These are phyloP conservation scores for Alternaria dauci DNA, from an alignment of 2,329 filamentous ascomycete genomes.

Conservation along the genomic window DNA sequence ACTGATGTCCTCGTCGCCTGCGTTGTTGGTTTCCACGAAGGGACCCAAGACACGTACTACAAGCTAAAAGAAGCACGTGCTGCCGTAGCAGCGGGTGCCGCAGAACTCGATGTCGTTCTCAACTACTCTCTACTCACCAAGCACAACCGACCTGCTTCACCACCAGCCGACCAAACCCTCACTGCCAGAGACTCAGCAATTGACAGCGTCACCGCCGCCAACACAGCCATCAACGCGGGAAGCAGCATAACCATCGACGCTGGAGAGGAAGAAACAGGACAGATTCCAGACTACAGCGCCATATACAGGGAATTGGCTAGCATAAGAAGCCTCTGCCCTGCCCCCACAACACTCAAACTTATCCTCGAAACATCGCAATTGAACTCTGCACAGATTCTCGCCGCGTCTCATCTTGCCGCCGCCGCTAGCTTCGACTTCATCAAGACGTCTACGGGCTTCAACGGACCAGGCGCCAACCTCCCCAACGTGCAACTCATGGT, in stretches of 20 bases:
- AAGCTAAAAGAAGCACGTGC: slow-evolving; percentile 62
- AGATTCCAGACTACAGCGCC: slow-evolving; percentile 54
- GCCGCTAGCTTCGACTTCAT: slow-evolving; percentile 66
- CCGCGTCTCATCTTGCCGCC: slow-evolving; percentile 61
- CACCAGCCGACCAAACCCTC: slow-evolving; percentile 12
- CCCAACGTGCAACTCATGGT: slow-evolving; percentile 65
- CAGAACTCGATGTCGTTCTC: slow-evolving; percentile 67
- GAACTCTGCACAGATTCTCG: slow-evolving; percentile 59
- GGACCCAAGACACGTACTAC: slow-evolving; percentile 60
- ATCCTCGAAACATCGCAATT: slow-evolving; percentile 68
- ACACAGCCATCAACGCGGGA: slow-evolving; percentile 38
- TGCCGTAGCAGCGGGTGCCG: slow-evolving; percentile 61
- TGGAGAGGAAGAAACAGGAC: slow-evolving; percentile 25
- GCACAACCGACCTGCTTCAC: slow-evolving; percentile 28
- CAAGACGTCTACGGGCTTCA: slow-evolving; percentile 69
- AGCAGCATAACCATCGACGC: slow-evolving; percentile 19
- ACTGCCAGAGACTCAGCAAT: slow-evolving; percentile 39
- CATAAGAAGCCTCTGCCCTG: slow-evolving; percentile 59
- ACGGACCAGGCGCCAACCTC: slow-evolving; percentile 62
- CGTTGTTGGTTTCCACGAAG: slow-evolving; percentile 68
- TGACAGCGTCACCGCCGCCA: slow-evolving; percentile 46
- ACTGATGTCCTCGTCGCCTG: slow-evolving; percentile 62
- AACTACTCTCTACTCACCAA: slow-evolving; percentile 60
- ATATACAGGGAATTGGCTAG: slow-evolving; percentile 63
- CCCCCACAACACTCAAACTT: slow-evolving; percentile 59